These are phyloP conservation scores for Oxytropis ochrocephala DNA, from an alignment of 306 rosid species.

Conservation along the genomic window DNA sequence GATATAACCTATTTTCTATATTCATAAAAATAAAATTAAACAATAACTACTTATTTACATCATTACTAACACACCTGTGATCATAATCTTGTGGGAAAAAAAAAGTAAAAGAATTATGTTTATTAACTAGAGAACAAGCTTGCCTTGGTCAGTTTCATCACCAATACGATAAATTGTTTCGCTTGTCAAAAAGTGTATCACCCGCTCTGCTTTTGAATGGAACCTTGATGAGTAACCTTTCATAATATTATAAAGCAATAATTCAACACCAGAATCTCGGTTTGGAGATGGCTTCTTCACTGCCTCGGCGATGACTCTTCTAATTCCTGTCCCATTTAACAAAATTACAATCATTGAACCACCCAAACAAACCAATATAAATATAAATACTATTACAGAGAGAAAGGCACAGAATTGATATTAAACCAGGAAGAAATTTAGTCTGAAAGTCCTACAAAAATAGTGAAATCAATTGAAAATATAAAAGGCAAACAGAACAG, in stretches of 20 bases:
- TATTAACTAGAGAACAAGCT: constrained; percentile 25
- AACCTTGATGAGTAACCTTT: constrained; percentile 70
- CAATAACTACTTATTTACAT: too few relatives aligned
- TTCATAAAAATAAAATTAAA: too few relatives aligned
- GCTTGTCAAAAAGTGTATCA: constrained; percentile 49
- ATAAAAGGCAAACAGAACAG: not conserved
- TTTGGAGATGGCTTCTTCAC: constrained; percentile 49
- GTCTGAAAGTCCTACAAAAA: not conserved
- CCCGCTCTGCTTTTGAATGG: constrained; percentile 82
- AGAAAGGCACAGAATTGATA: not conserved
- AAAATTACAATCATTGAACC: not conserved
- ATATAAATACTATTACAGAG: not conserved
- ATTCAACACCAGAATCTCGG: constrained; percentile 54
- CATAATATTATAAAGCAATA: constrained; percentile 57
- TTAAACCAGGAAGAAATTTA: not conserved
- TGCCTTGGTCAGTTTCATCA: constrained; percentile 44
- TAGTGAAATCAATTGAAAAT: not conserved
- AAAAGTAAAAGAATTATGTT: not conserved
- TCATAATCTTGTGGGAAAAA: not conserved
- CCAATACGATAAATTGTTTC: constrained; percentile 36
- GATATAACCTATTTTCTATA: too few relatives aligned
- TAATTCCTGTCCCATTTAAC: constrained; percentile 28
- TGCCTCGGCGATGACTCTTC: constrained; percentile 46
- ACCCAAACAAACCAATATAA: constrained; percentile 1
- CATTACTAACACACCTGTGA: not conserved